These are phyloP conservation scores for Acanthamoeba polyphaga DNA, from an alignment of 208 protist genomes.

Conservation along the genomic window DNA sequence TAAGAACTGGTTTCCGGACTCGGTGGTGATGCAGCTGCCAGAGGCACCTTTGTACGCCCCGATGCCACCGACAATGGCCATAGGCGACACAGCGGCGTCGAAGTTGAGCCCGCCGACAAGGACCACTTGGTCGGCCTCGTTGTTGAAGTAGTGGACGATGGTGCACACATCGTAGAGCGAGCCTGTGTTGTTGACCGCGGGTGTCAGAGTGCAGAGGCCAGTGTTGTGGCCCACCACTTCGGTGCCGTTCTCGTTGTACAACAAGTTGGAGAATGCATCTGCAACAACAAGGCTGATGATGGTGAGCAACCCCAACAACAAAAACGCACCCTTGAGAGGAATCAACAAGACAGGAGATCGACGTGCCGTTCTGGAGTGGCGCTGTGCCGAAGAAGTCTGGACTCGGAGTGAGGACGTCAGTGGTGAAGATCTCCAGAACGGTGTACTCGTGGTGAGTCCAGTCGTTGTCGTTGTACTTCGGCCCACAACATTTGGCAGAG, in stretches of 20 bases:
- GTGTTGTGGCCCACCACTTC: conserved; percentile 10
- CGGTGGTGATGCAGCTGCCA: conserved; percentile 42
- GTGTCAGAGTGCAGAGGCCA: background rate
- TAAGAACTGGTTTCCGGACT: background rate
- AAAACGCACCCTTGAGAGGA: background rate
- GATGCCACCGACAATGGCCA: background rate
- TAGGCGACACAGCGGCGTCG: background rate
- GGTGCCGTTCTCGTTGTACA: background rate
- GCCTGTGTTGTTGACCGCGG: conserved; percentile 34
- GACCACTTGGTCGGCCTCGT: conserved; percentile 18
- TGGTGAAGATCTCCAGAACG: background rate
- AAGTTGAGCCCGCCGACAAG: background rate
- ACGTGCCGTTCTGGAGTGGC: conserved; percentile 8
- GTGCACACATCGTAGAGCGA: conserved; percentile 22
- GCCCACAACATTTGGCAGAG: too few relatives aligned
- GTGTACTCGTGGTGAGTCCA: background rate
- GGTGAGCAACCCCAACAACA: background rate
- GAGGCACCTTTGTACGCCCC: conserved; percentile 16
- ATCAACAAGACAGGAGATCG: background rate
- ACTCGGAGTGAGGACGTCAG: background rate
- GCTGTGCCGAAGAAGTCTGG: background rate
- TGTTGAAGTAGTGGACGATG: conserved; percentile 56
- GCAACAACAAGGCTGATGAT: background rate
- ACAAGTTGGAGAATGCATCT: conserved; percentile 34
- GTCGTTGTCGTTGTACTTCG: background rate